These are phyloP conservation scores for Auriscalpium orientale DNA, from an alignment of 768 basidiomycete genomes.

Conservation along the genomic window DNA sequence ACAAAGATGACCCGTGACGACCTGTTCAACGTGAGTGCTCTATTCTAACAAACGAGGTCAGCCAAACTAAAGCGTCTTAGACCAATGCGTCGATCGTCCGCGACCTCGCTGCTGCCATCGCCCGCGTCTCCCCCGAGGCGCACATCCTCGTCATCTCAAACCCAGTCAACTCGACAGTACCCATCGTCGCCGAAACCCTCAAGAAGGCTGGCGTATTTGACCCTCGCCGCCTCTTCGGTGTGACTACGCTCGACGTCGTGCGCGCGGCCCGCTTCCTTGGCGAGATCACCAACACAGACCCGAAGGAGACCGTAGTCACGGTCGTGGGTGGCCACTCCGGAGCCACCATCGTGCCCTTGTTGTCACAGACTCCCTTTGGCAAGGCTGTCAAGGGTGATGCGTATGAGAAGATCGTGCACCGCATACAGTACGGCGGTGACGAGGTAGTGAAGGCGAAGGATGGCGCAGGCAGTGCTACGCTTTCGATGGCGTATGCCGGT, in stretches of 20 bases:
- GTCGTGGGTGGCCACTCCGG: slow-evolving; percentile 96
- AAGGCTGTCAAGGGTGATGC: slow-evolving; percentile 67
- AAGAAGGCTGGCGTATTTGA: slow-evolving; percentile 90
- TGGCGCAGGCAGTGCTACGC: slow-evolving; percentile 66
- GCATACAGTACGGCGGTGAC: slow-evolving; percentile 97
- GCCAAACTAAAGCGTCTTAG: slow-evolving; percentile 30
- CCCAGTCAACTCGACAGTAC: slow-evolving; percentile 97
- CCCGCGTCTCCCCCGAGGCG: slow-evolving; percentile 83
- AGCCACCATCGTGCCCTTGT: slow-evolving; percentile 93
- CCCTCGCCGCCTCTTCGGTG: slow-evolving; percentile 85
- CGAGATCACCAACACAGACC: slow-evolving; percentile 56
- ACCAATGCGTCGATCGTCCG: slow-evolving; percentile 97
- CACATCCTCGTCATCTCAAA: slow-evolving; percentile 96
- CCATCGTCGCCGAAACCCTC: slow-evolving; percentile 89
- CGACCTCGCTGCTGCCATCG: slow-evolving; percentile 86
- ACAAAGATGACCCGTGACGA: slow-evolving; percentile 91
- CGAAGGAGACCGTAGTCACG: slow-evolving; percentile 62
- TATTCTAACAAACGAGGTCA: neutral
- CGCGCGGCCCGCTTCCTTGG: slow-evolving; percentile 89
- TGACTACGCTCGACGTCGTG: slow-evolving; percentile 97
- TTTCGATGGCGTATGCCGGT: slow-evolving; percentile 74
- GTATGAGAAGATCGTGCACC: slow-evolving; percentile 74
- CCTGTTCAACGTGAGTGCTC: slow-evolving; percentile 76
- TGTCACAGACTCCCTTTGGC: slow-evolving; percentile 73
- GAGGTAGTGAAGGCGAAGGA: slow-evolving; percentile 99